Evolutionary conservation across 257 asterid species (phyloP), one percentile per base, ranked within the genome.

Genomic region (Vinca minor): DNA sequence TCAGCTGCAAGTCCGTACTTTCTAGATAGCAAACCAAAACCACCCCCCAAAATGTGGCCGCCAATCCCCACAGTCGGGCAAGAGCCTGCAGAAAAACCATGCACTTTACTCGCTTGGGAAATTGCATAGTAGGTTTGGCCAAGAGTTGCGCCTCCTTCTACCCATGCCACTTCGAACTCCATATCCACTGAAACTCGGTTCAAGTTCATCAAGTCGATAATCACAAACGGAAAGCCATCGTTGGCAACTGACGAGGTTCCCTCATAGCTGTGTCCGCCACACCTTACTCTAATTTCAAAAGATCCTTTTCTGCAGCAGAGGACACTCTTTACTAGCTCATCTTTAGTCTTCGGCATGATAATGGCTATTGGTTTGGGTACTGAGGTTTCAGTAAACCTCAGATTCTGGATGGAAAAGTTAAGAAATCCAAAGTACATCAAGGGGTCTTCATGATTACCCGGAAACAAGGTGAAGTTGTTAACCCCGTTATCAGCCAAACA

Each of bases 251-350:
- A 85, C 1, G 94, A 88, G 38, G 85, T 70, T 23, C 94, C 96
- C 78, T 88, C 94, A 5, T 88, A 88, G 71, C 94, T 85, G 28
- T 85, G 96, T 4, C 96, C 96, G 1, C 96, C 94, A n/a, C 84
- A 70, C 81, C 94, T 69, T 58, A 88, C 81, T 65, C 88, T 75
- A 1, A 88, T 82, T 60, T 82, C 94, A 71, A 64, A 76, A 0
- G 68, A 48, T 1, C 73, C 75, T 49, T 49, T 66, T 64, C 80
- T 56, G 68, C 84, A 80, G 34, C 96, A 88, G 11, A 53, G 1
- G 17, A 88, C 78, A 29, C 72, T 71, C 71, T 45, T 58, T 3
- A 74, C 66, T 3, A 88, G 74, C 84, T 85, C 72, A 32, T 76
- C 82, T 69, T 69, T 77, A 62, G 73, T 85, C 71, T 70, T 76